Evolutionary conservation across 768 basidiomycete species (phyloP).

Genomic region (Chiua virens): DNA sequence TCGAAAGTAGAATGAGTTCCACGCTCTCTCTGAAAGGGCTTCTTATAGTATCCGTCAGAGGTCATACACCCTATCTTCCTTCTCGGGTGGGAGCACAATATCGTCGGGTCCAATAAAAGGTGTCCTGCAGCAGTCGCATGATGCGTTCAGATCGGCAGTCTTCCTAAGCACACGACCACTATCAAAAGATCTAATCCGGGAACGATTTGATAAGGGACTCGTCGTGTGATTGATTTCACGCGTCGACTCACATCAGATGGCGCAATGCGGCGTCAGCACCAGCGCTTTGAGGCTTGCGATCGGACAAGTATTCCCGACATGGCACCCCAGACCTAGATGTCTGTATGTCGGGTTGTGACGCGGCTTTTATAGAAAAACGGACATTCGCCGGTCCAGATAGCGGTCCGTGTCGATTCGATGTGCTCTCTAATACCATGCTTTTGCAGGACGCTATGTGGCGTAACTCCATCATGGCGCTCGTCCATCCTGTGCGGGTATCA

Average conservation of each 20-base stretch:
- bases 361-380: not conserved
- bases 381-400: constrained; percentile 27
- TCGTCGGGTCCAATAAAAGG: not conserved
- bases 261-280: not conserved
- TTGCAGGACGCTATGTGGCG: not conserved
- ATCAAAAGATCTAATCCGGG: no score
- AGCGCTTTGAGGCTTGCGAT: not conserved
- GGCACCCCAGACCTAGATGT: not conserved
- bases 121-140: not conserved
- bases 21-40: no score
- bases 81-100: not conserved
- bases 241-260: not conserved
- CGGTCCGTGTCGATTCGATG: constrained; percentile 25
- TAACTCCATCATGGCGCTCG: not conserved
- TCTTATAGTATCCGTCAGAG: no score
- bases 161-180: not conserved
- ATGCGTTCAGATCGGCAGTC: not conserved
- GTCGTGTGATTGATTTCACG: no score
- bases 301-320: not conserved
- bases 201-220: no score
- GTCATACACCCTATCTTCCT: not conserved
- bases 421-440: not conserved
- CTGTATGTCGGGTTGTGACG: not conserved
- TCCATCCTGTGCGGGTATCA: not conserved
- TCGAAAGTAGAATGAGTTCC: no score